These are phyloP conservation scores for Aurantiochytrium sp. DNA, from an alignment of 108 stramenopile genomes.

Conservation along the genomic window DNA sequence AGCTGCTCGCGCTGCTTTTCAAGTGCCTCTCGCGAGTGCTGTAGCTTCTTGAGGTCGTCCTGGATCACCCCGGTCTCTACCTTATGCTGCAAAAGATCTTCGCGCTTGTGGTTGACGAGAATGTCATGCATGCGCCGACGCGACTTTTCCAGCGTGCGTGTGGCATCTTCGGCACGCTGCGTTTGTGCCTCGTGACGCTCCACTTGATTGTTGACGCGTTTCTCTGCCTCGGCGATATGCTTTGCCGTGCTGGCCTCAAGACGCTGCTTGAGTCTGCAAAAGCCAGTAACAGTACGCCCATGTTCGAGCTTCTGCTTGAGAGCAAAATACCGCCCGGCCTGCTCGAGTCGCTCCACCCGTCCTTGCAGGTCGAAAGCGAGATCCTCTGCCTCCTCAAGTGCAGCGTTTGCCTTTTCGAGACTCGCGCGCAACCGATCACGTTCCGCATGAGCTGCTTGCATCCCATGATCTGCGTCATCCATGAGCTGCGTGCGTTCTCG, in stretches of 20 bases:
- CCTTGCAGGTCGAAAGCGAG: not conserved
- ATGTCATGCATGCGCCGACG: not conserved
- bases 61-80: slow-evolving; percentile 10
- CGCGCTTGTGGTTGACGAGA: not conserved
- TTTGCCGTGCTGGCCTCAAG: not conserved
- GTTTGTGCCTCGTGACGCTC: not conserved
- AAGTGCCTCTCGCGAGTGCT: not conserved
- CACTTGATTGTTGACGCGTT: not conserved
- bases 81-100: not conserved
- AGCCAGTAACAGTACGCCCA: not conserved
- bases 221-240: not conserved
- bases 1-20: not conserved
- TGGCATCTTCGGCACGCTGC: not conserved
- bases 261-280: not conserved
- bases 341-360: not conserved
- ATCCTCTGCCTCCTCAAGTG: not conserved
- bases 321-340: not conserved
- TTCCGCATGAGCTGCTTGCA: not conserved
- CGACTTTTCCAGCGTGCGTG: not conserved
- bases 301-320: not conserved
- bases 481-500: not conserved
- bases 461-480: not conserved
- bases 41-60: not conserved
- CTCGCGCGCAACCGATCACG: not conserved
- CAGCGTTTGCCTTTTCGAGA: not conserved